A percentile compares a stretch with the other conserved stretches of the same genome.
Evolutionary conservation across 2,329 filamentous ascomycete species (phyloP).

Genomic region (Simplicillium sp.): DNA sequence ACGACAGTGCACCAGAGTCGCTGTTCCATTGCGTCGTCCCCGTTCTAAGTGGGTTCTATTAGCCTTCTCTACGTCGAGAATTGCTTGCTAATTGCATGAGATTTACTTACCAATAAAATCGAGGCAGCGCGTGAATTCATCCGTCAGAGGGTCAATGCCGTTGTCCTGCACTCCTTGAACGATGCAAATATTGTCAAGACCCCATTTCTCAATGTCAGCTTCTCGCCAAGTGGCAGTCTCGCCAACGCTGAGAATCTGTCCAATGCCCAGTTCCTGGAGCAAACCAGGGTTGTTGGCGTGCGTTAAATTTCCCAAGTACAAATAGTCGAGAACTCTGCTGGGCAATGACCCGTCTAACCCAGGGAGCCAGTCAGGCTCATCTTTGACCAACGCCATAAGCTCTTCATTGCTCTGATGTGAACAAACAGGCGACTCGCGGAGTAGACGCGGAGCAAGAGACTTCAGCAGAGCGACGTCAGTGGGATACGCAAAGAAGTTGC

Average conservation of each 20-base stretch:
- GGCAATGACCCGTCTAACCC: slow-evolving; percentile 85
- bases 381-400: slow-evolving; percentile 39
- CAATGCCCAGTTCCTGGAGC: slow-evolving; percentile 70
- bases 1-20: slow-evolving; percentile 90
- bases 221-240: slow-evolving; percentile 78
- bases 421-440: slow-evolving; percentile 57
- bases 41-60: slow-evolving; percentile 45
- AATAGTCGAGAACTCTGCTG: slow-evolving; percentile 80
- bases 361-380: slow-evolving; percentile 71
- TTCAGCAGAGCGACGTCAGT: slow-evolving; percentile 80
- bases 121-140: slow-evolving; percentile 77
- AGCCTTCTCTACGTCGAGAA: no score
- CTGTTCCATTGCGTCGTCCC: slow-evolving; percentile 65
- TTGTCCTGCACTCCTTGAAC: slow-evolving; percentile 91
- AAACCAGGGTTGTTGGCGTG: slow-evolving; percentile 93
- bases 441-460: slow-evolving; percentile 63
- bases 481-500: slow-evolving; percentile 95
- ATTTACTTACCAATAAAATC: slow-evolving; percentile 75
- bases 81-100: not conserved
- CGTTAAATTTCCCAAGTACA: slow-evolving; percentile 89
- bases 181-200: slow-evolving; percentile 65
- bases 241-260: slow-evolving; percentile 82
- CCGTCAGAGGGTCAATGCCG: slow-evolving; percentile 82
- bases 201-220: slow-evolving; percentile 63
- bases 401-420: slow-evolving; percentile 40